Conservation (phyloP, 805 yeast genomes). For the Monosporozyma aquatica region DNA sequence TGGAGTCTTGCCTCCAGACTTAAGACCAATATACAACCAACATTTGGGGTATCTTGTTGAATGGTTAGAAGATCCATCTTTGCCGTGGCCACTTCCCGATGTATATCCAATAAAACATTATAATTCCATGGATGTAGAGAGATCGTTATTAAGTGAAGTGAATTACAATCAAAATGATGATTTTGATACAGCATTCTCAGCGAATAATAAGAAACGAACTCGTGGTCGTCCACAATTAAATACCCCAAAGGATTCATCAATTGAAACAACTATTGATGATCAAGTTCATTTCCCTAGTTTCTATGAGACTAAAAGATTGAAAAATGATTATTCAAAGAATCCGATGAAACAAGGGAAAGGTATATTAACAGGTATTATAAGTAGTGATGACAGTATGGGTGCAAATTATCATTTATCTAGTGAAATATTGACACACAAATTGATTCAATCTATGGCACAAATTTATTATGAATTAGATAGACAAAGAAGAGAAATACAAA, state of each 20-base stretch:
- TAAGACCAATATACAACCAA: conserved; percentile 64
- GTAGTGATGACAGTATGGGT: conserved; percentile 28
- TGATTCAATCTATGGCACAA: conserved; percentile 47
- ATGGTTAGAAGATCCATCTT: conserved; percentile 44
- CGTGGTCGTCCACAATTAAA: conserved; percentile 11
- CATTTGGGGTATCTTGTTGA: conserved; percentile 51
- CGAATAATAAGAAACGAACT: conserved; percentile 21
- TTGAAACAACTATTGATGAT: conserved; percentile 1
- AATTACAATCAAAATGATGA: conserved; percentile 42
- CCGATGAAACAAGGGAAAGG: conserved; percentile 50
- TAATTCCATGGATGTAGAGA: conserved; percentile 68
- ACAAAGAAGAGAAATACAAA: conserved; percentile 40
- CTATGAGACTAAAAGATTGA: conserved; percentile 54
- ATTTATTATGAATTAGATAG: conserved; percentile 36
- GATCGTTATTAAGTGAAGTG: conserved; percentile 65
- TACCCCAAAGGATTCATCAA: not conserved
- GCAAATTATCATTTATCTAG: conserved; percentile 28
- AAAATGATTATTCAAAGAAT: conserved; percentile 59
- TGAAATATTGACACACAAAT: conserved; percentile 51
- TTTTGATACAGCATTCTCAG: conserved; percentile 31
- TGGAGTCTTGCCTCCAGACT: conserved; percentile 72
- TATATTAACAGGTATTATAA: conserved; percentile 41
- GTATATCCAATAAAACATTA: conserved; percentile 54
- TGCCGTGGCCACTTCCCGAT: conserved; percentile 74
- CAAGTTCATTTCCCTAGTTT: conserved; percentile 23